Conservation (phyloP, 768 basidiomycete genomes). For the Tubosaeta brunneosetosa region DNA sequence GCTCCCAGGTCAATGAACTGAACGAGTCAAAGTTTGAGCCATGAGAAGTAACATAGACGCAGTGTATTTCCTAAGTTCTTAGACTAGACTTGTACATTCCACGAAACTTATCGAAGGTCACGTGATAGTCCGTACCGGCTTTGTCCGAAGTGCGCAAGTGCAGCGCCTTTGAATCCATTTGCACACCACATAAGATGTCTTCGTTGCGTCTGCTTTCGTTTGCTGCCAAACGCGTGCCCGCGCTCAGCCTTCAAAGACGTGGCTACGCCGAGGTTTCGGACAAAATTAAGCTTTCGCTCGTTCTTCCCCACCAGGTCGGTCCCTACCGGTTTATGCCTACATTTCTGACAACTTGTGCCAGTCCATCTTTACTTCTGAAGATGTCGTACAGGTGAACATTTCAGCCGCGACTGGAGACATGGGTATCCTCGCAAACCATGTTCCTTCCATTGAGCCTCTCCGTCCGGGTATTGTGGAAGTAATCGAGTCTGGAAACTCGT, state of each 20-base stretch:
- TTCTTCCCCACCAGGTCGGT: conserved; percentile 91
- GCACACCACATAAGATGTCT: conserved; percentile 49
- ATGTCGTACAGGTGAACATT: conserved; percentile 95
- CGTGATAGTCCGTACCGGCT: conserved; percentile 26
- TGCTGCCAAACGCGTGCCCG: conserved; percentile 55
- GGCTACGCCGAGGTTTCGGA: conserved; percentile 90
- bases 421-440: conserved; percentile 99
- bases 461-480: conserved; percentile 95
- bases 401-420: conserved; percentile 94
- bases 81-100: too few relatives aligned
- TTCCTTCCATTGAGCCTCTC: conserved; percentile 93
- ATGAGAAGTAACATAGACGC: conserved; percentile 1
- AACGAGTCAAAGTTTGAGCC: conserved; percentile 26
- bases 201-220: conserved; percentile 66
- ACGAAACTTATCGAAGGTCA: conserved; percentile 8
- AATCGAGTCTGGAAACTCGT: conserved; percentile 68
- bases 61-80: too few relatives aligned
- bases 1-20: conserved; percentile 22
- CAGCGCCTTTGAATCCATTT: background rate
- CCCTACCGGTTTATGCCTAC: conserved; percentile 1
- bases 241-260: conserved; percentile 55
- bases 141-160: conserved; percentile 18
- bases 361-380: conserved; percentile 87
- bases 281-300: conserved; percentile 89
- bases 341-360: conserved; percentile 32